Conservation (phyloP, 805 yeast genomes). For the Wickerhamomyces tratensis region DNA sequence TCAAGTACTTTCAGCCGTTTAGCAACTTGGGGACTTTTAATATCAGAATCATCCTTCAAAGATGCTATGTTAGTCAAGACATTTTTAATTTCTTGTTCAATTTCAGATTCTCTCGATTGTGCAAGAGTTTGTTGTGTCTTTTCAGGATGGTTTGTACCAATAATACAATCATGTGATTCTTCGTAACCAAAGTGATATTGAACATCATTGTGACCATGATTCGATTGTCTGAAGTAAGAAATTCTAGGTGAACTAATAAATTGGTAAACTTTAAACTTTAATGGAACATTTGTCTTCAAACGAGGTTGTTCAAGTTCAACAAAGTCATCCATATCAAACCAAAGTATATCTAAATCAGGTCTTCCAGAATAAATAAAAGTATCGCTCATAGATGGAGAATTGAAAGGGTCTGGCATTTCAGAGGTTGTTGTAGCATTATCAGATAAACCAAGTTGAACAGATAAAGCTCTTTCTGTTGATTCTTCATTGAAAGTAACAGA, state of each 20-base stretch:
- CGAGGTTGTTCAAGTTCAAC: conserved; percentile 53
- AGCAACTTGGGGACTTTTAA: background rate
- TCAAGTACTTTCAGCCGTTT: conserved; percentile 16
- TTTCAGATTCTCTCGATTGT: conserved; percentile 24
- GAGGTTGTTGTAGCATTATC: conserved; percentile 8
- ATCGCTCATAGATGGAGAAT: conserved; percentile 1
- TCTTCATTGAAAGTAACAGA: conserved; percentile 55
- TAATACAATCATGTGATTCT: conserved; percentile 40
- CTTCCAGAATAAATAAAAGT: conserved; percentile 6
- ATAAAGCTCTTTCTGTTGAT: conserved; percentile 33
- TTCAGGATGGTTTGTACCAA: conserved; percentile 45
- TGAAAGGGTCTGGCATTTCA: conserved; percentile 1
- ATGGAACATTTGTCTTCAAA: conserved; percentile 28
- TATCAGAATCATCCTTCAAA: conserved; percentile 6
- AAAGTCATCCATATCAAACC: conserved; percentile 76
- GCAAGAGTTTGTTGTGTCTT: conserved; percentile 40
- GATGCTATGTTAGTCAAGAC: conserved; percentile 19
- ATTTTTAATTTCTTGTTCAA: conserved; percentile 27
- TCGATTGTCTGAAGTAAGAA: conserved; percentile 47
- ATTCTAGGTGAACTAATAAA: conserved; percentile 46
- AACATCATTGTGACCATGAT: conserved; percentile 31
- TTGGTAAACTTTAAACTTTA: conserved; percentile 32
- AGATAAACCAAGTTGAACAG: conserved; percentile 20
- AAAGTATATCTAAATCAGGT: conserved; percentile 15
- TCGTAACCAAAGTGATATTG: conserved; percentile 52